Evolutionary conservation across 108 stramenopile genomes (phyloP).

Genomic region (Skeletonema marinoi): DNA sequence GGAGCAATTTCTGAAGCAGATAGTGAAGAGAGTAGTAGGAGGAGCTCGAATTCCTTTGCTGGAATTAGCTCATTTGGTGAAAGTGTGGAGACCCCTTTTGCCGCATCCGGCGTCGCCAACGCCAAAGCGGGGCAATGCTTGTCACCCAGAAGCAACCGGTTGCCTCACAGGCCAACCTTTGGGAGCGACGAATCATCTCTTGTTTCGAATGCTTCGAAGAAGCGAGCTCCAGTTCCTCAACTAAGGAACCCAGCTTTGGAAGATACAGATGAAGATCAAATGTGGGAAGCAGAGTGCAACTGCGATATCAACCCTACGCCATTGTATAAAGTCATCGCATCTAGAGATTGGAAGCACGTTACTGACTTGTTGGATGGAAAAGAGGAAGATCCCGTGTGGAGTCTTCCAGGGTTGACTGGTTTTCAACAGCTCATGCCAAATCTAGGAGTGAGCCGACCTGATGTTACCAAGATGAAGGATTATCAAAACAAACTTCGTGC

Average conservation of each 20-base stretch:
- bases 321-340: conserved; percentile 67
- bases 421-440: neutral
- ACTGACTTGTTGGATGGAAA: conserved; percentile 42
- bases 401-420: conserved; percentile 16
- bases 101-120: conserved; percentile 6
- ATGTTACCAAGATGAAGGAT: conserved; percentile 18
- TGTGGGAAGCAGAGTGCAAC: conserved; percentile 54
- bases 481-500: conserved; percentile 34
- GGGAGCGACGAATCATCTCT: neutral
- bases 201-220: conserved; percentile 34
- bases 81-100: conserved; percentile 18
- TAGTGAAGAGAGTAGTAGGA: conserved; percentile 5
- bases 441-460: conserved; percentile 15
- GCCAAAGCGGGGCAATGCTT: conserved; percentile 15
- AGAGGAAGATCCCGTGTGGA: conserved; percentile 25
- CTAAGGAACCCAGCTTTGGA: conserved; percentile 41
- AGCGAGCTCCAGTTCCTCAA: conserved; percentile 44
- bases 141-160: conserved; percentile 1
- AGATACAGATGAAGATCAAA: conserved; percentile 36
- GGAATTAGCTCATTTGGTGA: conserved; percentile 7
- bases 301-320: conserved; percentile 74
- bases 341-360: conserved; percentile 69
- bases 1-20: neutral
- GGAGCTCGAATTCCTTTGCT: conserved; percentile 1
- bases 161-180: neutral